These are phyloP conservation scores for Sinapis alba DNA, from an alignment of 441 rosid genomes.

Conservation along the genomic window DNA sequence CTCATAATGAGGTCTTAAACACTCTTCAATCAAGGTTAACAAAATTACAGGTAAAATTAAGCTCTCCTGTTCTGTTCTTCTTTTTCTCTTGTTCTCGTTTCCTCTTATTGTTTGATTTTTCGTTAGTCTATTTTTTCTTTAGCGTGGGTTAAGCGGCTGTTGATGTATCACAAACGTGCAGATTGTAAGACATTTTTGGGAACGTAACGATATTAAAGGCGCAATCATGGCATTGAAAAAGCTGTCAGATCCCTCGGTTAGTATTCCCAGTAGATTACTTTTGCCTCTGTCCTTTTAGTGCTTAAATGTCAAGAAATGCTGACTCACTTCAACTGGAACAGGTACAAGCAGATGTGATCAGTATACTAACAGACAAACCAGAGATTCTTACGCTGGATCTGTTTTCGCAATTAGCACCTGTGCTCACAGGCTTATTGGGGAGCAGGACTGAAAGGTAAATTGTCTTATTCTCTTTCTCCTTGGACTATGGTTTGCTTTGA, in stretches of 20 bases:
- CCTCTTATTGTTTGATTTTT: not conserved
- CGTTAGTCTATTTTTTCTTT: not conserved
- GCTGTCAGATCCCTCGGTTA: conserved; percentile 87
- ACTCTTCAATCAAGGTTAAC: conserved; percentile 80
- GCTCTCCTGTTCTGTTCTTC: not conserved
- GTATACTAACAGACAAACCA: conserved; percentile 78
- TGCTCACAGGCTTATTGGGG: conserved; percentile 80
- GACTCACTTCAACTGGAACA: conserved; percentile 42
- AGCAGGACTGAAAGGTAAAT: conserved; percentile 83
- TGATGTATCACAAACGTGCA: conserved; percentile 40
- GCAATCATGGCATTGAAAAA: conserved; percentile 73
- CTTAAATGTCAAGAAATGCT: conserved; percentile 22
- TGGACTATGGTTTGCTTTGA: conserved; percentile 4
- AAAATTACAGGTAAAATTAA: conserved; percentile 71
- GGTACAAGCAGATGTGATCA: conserved; percentile 90
- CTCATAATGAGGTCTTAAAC: conserved; percentile 68
- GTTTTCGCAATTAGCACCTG: conserved; percentile 83
- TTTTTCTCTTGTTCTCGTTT: not conserved
- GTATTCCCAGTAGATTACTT: conserved; percentile 41
- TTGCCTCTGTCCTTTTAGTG: not conserved
- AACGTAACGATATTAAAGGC: conserved; percentile 69
- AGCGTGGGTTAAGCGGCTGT: conserved; percentile 2
- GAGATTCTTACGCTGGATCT: conserved; percentile 78
- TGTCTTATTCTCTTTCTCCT: not conserved
- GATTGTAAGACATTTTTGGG: conserved; percentile 92